Percentiles rank a stretch among this genome's conserved stretches.
phyloP scores from a whole-genome alignment of 345 rosid genomes.

The Eucalyptus marginata region DNA sequence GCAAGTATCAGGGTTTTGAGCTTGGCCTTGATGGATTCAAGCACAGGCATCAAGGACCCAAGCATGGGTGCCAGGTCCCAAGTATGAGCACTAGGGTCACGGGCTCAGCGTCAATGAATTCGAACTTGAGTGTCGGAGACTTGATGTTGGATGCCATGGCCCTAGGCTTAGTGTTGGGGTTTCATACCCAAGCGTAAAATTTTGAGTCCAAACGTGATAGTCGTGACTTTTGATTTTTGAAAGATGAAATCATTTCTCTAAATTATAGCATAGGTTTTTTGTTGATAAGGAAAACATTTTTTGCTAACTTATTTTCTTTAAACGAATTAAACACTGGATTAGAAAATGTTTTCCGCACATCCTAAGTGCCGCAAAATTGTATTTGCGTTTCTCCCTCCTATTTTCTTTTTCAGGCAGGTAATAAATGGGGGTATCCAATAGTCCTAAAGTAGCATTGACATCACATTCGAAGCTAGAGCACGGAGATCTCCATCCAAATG shows the following conservation, averaged over 20 bases:
- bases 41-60: background rate
- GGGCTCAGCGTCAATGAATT: background rate
- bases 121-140: background rate
- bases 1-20: background rate
- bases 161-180: background rate
- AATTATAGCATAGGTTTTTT: too few species aligned
- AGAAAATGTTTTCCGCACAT: too few species aligned
- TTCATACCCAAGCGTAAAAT: background rate
- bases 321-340: too few species aligned
- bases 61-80: background rate
- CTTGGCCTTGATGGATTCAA: background rate
- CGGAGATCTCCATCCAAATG: background rate
- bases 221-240: too few species aligned
- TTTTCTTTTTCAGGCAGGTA: background rate
- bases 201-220: too few species aligned
- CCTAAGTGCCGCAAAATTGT: background rate
- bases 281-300: too few species aligned
- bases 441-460: background rate
- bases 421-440: background rate
- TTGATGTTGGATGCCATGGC: background rate
- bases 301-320: too few species aligned
- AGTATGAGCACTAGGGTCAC: too few species aligned
- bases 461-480: background rate
- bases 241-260: too few species aligned
- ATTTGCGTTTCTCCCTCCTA: background rate